Percentiles rank a stretch among this genome's conserved stretches.
Conservation (phyloP, 768 basidiomycete genomes). For the Suillus americanus region DNA sequence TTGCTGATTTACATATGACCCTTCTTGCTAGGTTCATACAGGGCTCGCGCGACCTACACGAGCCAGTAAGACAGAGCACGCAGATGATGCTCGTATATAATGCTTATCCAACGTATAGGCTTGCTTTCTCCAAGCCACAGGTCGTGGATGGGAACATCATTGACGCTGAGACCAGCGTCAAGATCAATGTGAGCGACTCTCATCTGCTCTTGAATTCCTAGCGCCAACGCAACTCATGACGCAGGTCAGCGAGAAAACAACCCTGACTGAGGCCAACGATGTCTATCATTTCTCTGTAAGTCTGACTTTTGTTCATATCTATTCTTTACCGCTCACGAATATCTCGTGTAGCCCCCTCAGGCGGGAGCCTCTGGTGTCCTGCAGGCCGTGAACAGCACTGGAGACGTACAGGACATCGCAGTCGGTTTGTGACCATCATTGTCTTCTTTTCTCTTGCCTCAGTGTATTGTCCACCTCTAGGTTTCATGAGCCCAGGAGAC, state of each 20-base stretch:
- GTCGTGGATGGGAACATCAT: not conserved
- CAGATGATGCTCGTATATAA: not conserved
- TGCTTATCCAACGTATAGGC: not conserved
- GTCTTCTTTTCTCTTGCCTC: not conserved
- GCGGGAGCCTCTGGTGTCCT: not conserved
- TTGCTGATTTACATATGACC: not conserved
- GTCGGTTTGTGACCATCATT: not conserved
- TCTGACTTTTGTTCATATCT: no score
- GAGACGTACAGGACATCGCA: not conserved
- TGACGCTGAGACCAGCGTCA: not conserved
- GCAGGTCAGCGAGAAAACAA: not conserved
- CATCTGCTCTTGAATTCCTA: no score
- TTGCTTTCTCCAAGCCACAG: not conserved
- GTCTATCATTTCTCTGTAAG: not conserved
- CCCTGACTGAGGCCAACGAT: not conserved
- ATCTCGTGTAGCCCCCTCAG: not conserved
- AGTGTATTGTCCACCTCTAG: no score
- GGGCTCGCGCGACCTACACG: not conserved
- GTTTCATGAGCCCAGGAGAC: not conserved
- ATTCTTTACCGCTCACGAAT: not conserved
- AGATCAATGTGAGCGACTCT: not conserved
- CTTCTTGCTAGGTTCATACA: not conserved
- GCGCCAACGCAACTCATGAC: not conserved
- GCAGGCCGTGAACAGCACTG: not conserved
- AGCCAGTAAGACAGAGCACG: not conserved